Conservation (phyloP, 768 basidiomycete species). For the Lactarius akahatsu region DNA sequence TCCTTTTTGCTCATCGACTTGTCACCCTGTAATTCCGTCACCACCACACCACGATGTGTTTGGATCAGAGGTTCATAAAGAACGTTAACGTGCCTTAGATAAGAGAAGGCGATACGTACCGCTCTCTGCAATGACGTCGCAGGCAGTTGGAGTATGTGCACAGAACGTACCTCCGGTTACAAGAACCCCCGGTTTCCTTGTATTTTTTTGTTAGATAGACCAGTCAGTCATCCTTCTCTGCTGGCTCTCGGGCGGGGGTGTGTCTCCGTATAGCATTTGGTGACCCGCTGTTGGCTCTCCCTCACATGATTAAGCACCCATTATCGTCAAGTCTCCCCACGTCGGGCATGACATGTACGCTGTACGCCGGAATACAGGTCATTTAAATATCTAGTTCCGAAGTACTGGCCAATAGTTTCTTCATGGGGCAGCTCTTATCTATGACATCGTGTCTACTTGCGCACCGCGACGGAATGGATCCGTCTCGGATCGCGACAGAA, state of each 20-base stretch:
- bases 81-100: neutral
- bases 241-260: neutral
- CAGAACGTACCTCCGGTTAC: neutral
- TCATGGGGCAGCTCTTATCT: neutral
- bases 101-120: neutral
- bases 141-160: neutral
- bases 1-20: neutral
- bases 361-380: neutral
- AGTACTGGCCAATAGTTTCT: neutral
- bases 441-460: neutral
- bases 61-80: neutral
- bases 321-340: neutral
- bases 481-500: neutral
- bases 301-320: neutral
- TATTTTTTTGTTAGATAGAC: neutral
- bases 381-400: neutral
- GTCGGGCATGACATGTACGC: neutral
- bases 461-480: neutral
- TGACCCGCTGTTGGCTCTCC: neutral
- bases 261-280: neutral
- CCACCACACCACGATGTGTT: neutral
- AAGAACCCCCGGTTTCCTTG: neutral
- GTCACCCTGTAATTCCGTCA: neutral
- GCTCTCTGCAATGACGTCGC: neutral
- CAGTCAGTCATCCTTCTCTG: too few species aligned